Evolutionary conservation across 1,139 yeast genomes (phyloP).

Genomic region (Magnusiomyces suaveolens): DNA sequence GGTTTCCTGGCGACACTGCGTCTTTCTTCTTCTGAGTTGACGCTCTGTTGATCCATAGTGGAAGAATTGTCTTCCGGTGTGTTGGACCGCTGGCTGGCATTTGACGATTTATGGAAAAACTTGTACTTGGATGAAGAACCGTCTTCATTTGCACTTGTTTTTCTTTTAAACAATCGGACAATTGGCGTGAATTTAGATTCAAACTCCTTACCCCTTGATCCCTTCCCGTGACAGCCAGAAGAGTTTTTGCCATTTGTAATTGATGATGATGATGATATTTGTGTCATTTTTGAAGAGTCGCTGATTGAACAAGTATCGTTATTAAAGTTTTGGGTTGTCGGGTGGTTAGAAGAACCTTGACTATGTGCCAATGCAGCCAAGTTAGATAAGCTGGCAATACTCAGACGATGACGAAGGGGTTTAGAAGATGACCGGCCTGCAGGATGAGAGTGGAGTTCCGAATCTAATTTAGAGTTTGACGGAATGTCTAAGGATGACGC

Average conservation of each 20-base stretch:
- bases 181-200: not conserved
- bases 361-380: not conserved
- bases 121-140: not conserved
- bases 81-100: not conserved
- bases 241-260: too few relatives aligned
- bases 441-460: not conserved
- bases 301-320: too few relatives aligned
- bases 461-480: not conserved
- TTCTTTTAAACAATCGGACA: not conserved
- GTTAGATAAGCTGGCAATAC: not conserved
- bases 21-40: not conserved
- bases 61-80: not conserved
- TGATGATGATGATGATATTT: too few relatives aligned
- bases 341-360: not conserved
- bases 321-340: not conserved
- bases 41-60: not conserved
- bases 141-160: not conserved
- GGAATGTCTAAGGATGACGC: not conserved
- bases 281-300: too few relatives aligned
- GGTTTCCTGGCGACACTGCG: not conserved
- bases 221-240: not conserved
- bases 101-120: not conserved
- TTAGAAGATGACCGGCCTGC: not conserved
- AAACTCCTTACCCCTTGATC: not conserved
- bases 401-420: not conserved